phyloP scores from a whole-genome alignment of 345 rosid species.

The Heritiera fomes region DNA sequence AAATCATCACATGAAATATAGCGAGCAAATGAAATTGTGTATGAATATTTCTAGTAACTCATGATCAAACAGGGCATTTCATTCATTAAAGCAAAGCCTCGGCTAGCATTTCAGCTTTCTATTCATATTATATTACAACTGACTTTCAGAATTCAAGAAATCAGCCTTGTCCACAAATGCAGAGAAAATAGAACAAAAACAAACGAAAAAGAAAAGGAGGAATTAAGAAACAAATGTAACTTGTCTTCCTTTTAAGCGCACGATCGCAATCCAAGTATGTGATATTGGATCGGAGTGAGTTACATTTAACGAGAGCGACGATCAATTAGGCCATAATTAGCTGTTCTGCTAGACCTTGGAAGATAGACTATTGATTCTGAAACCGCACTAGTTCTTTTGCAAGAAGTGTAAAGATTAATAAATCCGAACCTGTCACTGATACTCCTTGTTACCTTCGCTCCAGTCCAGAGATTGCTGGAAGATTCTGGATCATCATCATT shows the following conservation, averaged over 20 bases:
- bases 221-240: not conserved
- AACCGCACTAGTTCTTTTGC: constrained; percentile 63
- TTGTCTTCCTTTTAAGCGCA: not conserved
- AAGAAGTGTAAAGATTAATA: constrained; percentile 58
- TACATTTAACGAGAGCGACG: constrained; percentile 29
- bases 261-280: not conserved
- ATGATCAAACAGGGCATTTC: not conserved
- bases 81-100: not conserved
- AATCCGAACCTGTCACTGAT: constrained; percentile 62
- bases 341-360: constrained; percentile 47
- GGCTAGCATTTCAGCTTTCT: not conserved
- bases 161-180: constrained; percentile 12
- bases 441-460: constrained; percentile 39
- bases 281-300: not conserved
- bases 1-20: constrained; percentile 40
- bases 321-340: constrained; percentile 36
- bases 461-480: constrained; percentile 13
- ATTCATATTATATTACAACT: not conserved
- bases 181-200: not conserved
- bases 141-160: not conserved
- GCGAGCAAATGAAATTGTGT: constrained; percentile 15
- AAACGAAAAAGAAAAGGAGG: not conserved
- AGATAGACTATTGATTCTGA: constrained; percentile 71
- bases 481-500: constrained; percentile 11
- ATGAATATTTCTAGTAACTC: not conserved